Evolutionary conservation across 2,329 filamentous ascomycete genomes (phyloP).

Genomic region (Sporothrix euskadiensis): DNA sequence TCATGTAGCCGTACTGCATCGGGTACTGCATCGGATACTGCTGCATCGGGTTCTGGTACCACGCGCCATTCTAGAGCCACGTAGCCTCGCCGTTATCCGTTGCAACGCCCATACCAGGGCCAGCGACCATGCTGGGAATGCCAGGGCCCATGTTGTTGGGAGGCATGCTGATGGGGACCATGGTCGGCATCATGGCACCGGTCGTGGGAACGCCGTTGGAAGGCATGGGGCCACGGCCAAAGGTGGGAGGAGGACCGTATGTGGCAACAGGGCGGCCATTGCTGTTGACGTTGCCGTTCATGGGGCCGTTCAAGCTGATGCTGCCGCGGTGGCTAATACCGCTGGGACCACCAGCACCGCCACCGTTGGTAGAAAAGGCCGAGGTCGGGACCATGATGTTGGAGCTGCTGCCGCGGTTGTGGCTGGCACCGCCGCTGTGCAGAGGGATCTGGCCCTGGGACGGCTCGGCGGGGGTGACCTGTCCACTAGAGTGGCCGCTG

Average conservation of each 20-base stretch:
- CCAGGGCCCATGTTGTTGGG: slow-evolving; percentile 27
- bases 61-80: slow-evolving; percentile 34
- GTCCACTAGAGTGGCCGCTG: slow-evolving; percentile 48
- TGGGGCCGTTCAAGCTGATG: not conserved
- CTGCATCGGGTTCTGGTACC: slow-evolving; percentile 27
- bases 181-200: slow-evolving; percentile 22
- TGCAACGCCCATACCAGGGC: slow-evolving; percentile 30
- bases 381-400: slow-evolving; percentile 40
- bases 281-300: not conserved
- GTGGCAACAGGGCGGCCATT: slow-evolving; percentile 25
- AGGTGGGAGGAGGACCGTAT: slow-evolving; percentile 32
- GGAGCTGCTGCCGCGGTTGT: slow-evolving; percentile 47
- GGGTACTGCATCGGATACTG: slow-evolving; percentile 11
- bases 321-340: slow-evolving; percentile 38
- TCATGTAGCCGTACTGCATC: slow-evolving; percentile 25
- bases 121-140: slow-evolving; percentile 13
- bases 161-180: slow-evolving; percentile 29
- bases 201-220: slow-evolving; percentile 25
- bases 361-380: slow-evolving; percentile 38
- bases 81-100: slow-evolving; percentile 37
- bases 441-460: slow-evolving; percentile 57
- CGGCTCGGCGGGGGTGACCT: slow-evolving; percentile 54
- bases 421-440: slow-evolving; percentile 39
- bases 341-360: slow-evolving; percentile 36
- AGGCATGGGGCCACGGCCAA: slow-evolving; percentile 27